These are phyloP conservation scores for Staphylotrichum longicolle DNA, from an alignment of 495 filamentous ascomycete genomes.

Conservation along the genomic window DNA sequence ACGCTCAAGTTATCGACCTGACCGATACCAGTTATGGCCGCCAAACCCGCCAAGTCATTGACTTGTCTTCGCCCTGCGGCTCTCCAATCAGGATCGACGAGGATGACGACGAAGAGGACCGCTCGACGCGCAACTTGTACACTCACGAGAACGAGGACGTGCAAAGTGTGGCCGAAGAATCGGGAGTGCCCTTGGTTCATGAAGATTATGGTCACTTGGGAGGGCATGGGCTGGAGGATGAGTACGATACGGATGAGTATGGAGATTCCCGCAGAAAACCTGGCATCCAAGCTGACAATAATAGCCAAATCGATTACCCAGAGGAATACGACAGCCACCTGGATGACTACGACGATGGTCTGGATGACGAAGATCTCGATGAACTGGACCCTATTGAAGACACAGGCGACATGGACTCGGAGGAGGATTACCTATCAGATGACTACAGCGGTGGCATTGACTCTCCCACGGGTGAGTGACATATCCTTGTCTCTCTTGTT, in stretches of 20 bases:
- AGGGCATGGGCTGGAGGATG: conserved; percentile 13
- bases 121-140: too few species aligned
- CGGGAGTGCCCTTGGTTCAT: background rate
- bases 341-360: conserved; percentile 32
- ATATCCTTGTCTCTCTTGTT: background rate
- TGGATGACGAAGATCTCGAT: conserved; percentile 1
- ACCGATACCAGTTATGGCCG: conserved; percentile 1
- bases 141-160: too few species aligned
- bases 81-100: conserved; percentile 10
- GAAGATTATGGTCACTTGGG: background rate
- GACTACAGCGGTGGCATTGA: background rate
- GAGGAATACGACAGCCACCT: conserved; percentile 31
- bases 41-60: conserved; percentile 14
- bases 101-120: background rate
- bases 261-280: background rate
- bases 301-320: conserved; percentile 18
- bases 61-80: conserved; percentile 21
- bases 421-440: background rate
- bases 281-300: conserved; percentile 14
- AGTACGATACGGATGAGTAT: conserved; percentile 9
- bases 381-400: conserved; percentile 1
- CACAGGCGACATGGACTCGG: conserved; percentile 5
- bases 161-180: too few species aligned
- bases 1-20: conserved; percentile 19
- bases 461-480: background rate